A percentile compares a stretch with the other conserved stretches of the same genome.
These are phyloP conservation scores for Asterella californica DNA, from an alignment of 225 moss, liverwort and hornwort genomes.

Conservation along the genomic window DNA sequence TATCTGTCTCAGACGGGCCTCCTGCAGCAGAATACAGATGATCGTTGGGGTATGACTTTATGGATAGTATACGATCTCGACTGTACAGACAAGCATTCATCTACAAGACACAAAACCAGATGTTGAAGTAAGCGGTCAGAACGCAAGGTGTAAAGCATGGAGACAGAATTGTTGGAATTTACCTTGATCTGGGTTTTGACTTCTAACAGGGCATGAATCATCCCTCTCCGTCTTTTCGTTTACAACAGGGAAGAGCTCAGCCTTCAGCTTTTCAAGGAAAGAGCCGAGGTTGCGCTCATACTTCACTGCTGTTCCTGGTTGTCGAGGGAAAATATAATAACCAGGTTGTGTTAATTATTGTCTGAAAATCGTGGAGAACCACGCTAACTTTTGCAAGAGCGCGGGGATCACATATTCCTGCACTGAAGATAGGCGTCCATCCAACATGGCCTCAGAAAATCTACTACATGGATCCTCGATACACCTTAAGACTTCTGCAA, in stretches of 20 bases:
- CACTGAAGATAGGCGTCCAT: slow-evolving; percentile 4
- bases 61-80: neutral
- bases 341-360: slow-evolving; percentile 6
- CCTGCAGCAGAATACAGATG: slow-evolving; percentile 11
- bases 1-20: slow-evolving; percentile 8
- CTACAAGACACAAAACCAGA: neutral
- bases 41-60: slow-evolving; percentile 1
- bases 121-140: neutral
- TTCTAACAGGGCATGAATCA: neutral
- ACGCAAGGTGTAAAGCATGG: neutral
- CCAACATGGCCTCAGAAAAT: neutral
- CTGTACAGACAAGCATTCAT: neutral
- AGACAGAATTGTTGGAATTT: neutral
- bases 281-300: slow-evolving; percentile 16
- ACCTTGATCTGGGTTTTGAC: slow-evolving; percentile 6
- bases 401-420: neutral
- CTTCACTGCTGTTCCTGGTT: slow-evolving; percentile 16
- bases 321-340: slow-evolving; percentile 6
- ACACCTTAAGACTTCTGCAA: neutral
- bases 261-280: slow-evolving; percentile 24
- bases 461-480: slow-evolving; percentile 7
- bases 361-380: neutral
- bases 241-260: slow-evolving; percentile 19
- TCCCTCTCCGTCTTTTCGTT: slow-evolving; percentile 13
- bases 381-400: neutral